These are phyloP conservation scores for Daldinia grandis DNA, from an alignment of 495 filamentous ascomycete genomes.

Conservation along the genomic window DNA sequence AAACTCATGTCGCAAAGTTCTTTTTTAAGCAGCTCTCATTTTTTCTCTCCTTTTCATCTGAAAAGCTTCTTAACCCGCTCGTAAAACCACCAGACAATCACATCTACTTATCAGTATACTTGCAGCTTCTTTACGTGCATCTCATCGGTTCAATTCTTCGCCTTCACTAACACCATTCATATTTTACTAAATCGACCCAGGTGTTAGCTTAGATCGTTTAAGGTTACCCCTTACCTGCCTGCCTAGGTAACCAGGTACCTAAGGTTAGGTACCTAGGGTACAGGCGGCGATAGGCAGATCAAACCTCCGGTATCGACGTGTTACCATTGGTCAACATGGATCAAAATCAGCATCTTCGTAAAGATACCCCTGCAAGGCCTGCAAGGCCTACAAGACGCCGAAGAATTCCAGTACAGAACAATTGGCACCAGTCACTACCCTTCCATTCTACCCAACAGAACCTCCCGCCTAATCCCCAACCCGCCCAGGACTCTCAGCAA, in stretches of 20 bases:
- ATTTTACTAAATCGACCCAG: constrained; percentile 1
- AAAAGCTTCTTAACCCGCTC: background rate
- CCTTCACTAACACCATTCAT: background rate
- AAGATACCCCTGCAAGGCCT: background rate
- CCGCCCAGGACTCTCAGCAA: background rate
- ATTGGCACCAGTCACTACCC: background rate
- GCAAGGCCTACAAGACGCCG: background rate
- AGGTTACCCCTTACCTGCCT: background rate
- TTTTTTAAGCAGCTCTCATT: background rate
- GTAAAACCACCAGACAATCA: background rate
- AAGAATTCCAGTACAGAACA: background rate
- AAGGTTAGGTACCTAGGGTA: background rate
- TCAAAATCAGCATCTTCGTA: constrained; percentile 3
- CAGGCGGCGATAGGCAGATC: constrained; percentile 15
- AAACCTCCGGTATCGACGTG: constrained; percentile 13
- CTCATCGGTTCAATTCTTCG: background rate
- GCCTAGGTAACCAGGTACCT: background rate
- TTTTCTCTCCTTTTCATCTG: background rate
- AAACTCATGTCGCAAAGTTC: background rate
- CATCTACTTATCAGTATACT: background rate
- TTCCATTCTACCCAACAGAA: background rate
- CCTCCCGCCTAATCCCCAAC: background rate
- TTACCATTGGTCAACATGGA: constrained; percentile 16
- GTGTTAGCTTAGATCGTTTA: background rate
- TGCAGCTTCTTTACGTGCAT: background rate